phyloP scores from a whole-genome alignment of 2,329 filamentous ascomycete genomes.

The Zasmidium citrigriseum region DNA sequence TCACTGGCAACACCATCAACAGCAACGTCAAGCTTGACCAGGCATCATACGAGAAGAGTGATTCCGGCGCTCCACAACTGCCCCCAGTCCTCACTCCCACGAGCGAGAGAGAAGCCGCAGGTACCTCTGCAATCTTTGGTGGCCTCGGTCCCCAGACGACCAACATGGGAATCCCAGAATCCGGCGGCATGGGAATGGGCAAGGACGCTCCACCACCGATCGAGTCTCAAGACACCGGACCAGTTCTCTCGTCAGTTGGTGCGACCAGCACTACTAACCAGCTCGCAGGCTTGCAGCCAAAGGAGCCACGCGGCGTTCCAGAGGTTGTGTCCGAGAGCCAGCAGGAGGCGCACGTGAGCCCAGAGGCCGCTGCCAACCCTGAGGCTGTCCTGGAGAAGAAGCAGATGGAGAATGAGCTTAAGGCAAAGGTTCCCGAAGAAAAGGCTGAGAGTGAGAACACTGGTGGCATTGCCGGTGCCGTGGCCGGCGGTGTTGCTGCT shows the following conservation, averaged over 20 bases:
- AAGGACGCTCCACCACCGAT: constrained; percentile 17
- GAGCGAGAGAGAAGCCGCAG: constrained; percentile 41
- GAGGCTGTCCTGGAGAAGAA: constrained; percentile 71
- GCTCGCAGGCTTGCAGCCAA: constrained; percentile 48
- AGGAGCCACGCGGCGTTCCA: constrained; percentile 53
- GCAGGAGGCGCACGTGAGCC: constrained; percentile 61
- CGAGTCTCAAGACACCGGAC: constrained; percentile 6
- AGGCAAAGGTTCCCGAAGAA: constrained; percentile 60
- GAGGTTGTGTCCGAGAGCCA: constrained; percentile 72
- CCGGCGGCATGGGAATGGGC: constrained; percentile 64
- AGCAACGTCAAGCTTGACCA: constrained; percentile 69
- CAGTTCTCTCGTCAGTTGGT: constrained; percentile 18
- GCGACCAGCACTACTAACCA: constrained; percentile 43
- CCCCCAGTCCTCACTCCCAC: constrained; percentile 49
- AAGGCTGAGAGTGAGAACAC: constrained; percentile 32
- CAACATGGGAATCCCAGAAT: constrained; percentile 79
- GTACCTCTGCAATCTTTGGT: constrained; percentile 46
- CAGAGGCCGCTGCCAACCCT: constrained; percentile 65
- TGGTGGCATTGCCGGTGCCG: constrained; percentile 43
- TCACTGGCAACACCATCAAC: constrained; percentile 71
- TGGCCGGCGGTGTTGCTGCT: constrained; percentile 40
- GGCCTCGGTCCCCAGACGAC: constrained; percentile 54
- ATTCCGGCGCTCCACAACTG: constrained; percentile 52
- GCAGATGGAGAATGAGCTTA: constrained; percentile 69
- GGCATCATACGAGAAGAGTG: constrained; percentile 82